Evolutionary conservation across 176 grass and related monocot genomes (phyloP).

Genomic region (Hyparrhenia diplandra): DNA sequence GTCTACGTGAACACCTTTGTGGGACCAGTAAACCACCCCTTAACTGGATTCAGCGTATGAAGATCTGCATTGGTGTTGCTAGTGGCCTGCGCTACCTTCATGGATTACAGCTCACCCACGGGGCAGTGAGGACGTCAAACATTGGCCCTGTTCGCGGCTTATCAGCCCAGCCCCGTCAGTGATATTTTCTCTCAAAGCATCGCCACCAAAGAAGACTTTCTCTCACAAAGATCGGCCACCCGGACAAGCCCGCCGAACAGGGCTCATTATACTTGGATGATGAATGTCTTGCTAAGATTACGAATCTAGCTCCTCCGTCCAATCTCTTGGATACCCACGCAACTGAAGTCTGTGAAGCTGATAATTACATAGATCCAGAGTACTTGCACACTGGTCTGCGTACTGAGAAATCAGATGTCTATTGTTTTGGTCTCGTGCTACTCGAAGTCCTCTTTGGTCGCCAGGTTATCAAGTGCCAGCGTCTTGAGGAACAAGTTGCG

Average conservation of each 20-base stretch:
- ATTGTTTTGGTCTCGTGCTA: neutral
- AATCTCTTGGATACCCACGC: no score
- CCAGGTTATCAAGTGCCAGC: rapidly evolving
- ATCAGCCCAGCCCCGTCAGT: no score
- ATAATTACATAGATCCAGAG: neutral
- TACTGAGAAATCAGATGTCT: neutral
- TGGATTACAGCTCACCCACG: neutral
- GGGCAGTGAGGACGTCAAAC: neutral
- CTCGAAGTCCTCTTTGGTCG: neutral
- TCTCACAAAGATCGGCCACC: no score
- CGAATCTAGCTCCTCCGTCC: neutral
- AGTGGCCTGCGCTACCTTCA: neutral
- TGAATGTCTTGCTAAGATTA: no score
- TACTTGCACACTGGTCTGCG: rapidly evolving
- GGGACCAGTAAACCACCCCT: neutral
- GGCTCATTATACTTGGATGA: no score
- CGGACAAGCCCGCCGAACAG: no score
- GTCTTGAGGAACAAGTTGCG: neutral
- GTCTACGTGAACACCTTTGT: neutral
- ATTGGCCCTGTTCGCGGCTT: no score
- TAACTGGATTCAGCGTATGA: neutral
- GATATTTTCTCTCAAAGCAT: no score
- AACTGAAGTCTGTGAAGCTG: no score
- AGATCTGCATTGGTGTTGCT: neutral
- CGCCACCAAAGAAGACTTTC: no score